phyloP scores from a whole-genome alignment of 2,329 filamentous ascomycete genomes.

The Alternaria sp. region DNA sequence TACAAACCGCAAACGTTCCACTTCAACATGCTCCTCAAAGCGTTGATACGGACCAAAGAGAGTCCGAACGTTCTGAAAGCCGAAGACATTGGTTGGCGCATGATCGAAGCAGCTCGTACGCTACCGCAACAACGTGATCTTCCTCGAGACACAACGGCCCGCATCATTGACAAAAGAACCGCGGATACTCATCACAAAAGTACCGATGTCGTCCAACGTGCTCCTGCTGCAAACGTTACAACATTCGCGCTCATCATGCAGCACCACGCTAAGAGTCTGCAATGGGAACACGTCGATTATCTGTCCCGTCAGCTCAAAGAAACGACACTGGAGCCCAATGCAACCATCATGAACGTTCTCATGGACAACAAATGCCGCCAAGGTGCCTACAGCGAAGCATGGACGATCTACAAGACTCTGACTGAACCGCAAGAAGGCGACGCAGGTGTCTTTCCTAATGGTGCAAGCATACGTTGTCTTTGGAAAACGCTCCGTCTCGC shows the following conservation, averaged over 20 bases:
- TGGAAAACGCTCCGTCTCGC: constrained; percentile 44
- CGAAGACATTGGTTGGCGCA: constrained; percentile 45
- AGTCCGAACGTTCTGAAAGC: constrained; percentile 32
- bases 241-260: constrained; percentile 43
- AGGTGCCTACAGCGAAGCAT: constrained; percentile 38
- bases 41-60: constrained; percentile 66
- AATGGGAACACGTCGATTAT: constrained; percentile 46
- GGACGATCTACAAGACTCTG: constrained; percentile 35
- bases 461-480: constrained; percentile 35
- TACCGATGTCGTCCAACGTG: constrained; percentile 4
- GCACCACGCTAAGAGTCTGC: constrained; percentile 33
- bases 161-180: constrained; percentile 4
- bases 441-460: constrained; percentile 36
- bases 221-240: constrained; percentile 35
- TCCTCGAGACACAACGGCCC: background rate
- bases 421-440: constrained; percentile 25
- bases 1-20: constrained; percentile 75
- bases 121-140: background rate
- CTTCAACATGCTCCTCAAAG: constrained; percentile 81
- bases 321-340: constrained; percentile 26
- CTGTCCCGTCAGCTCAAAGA: constrained; percentile 34
- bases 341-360: constrained; percentile 41
- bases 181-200: background rate
- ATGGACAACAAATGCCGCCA: constrained; percentile 39
- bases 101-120: constrained; percentile 36